Evolutionary conservation across 345 rosid species (phyloP).

Genomic region (Rhizophora mangle): DNA sequence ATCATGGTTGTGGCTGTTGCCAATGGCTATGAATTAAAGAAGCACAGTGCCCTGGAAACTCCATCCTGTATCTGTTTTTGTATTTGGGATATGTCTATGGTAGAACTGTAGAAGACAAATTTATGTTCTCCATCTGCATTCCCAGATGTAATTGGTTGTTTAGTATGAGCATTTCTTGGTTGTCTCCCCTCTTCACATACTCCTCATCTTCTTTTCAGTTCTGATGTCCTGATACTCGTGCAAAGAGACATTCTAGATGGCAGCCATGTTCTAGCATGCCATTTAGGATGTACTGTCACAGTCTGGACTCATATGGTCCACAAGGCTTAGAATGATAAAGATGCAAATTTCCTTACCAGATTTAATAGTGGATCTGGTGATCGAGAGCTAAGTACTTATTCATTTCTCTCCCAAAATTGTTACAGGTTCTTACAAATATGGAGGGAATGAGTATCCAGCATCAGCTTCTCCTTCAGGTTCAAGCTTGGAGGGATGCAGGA

Average conservation of each 20-base stretch:
- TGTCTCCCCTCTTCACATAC: too few species aligned
- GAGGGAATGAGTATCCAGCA: slow-evolving; percentile 58
- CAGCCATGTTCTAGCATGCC: too few species aligned
- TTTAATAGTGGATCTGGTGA: not conserved
- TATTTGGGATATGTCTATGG: not conserved
- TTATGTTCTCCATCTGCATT: not conserved
- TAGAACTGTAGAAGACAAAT: too few species aligned
- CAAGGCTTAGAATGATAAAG: not conserved
- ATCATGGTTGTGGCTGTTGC: not conserved
- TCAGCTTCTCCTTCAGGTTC: slow-evolving; percentile 60
- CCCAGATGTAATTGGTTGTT: slow-evolving; percentile 5
- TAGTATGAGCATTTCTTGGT: not conserved
- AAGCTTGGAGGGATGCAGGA: slow-evolving; percentile 69
- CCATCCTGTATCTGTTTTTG: not conserved
- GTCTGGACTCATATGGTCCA: not conserved
- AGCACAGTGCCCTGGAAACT: not conserved
- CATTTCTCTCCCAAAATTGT: slow-evolving; percentile 6
- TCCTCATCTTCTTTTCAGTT: too few species aligned
- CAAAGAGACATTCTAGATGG: too few species aligned
- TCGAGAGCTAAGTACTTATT: not conserved
- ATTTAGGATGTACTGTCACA: not conserved
- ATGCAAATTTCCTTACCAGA: not conserved
- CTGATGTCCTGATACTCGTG: too few species aligned
- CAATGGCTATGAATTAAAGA: not conserved
- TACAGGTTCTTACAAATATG: slow-evolving; percentile 71